Evolutionary conservation across 495 filamentous ascomycete genomes (phyloP), one percentile per base, ranked within the genome.

Genomic region (Hypoxylon subgilvum): DNA sequence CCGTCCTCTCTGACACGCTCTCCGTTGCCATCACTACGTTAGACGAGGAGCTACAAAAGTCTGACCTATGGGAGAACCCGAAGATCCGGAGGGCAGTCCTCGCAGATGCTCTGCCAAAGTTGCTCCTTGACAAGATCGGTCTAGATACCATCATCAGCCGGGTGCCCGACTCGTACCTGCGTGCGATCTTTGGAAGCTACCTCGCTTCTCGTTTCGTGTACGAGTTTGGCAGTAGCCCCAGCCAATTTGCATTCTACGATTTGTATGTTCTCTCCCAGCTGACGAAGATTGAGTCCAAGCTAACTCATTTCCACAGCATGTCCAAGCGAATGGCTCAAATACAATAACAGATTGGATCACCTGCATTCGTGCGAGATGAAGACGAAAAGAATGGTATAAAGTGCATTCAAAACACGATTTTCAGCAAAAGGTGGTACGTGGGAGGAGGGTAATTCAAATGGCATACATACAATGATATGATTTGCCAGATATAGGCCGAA

Each of bases 231-330:
- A 93, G 91, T 76, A 84, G 82, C 60, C 92, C 94, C 3, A 93
- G 87, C 78, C 95, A 97, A 69, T 97, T 98, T 76, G 90, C 94
- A 6, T 98, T 98, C 82, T 98, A 96, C 75, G 89, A 95, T 65
- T 98, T 97, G 91, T 96, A 80, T 84, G 89, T 86, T 61, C 18
- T 3, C 27, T 9, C 13, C 17, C 34, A 1, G n/a, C 7, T 1
- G 12, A 41, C 10, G n/a, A 40, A 9, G 0, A 0, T 10, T 13
- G 28, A 57, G 13, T 0, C 14, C 4, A 18, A 35, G 34, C 72
- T 76, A 73, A 76, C 61, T 4, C 21, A 41, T 2, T 41, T 14
- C 14, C 18, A 52, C 34, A 79, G 78, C 67, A 79, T 81, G 78
- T 76, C 78, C 9, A 75, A 70, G 69, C 69, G 74, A 49, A 77